These are phyloP conservation scores for Centella asiatica DNA, from an alignment of 129 eudicot genomes.

Conservation along the genomic window DNA sequence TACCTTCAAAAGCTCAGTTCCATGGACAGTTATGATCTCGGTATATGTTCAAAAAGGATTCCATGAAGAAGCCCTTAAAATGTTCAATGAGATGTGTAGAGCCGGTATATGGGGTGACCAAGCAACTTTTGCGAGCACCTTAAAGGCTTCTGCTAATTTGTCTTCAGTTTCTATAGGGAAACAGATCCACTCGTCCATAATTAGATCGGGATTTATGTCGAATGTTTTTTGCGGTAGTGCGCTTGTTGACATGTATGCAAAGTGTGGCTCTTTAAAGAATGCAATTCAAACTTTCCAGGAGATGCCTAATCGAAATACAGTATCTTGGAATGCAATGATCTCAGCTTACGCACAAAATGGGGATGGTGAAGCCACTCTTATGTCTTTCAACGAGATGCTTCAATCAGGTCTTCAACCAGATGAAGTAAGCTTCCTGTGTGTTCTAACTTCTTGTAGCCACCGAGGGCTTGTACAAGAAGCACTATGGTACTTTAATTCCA, in stretches of 20 bases:
- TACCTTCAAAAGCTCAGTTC: slow-evolving; percentile 38
- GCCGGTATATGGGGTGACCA: slow-evolving; percentile 45
- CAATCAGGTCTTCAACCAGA: slow-evolving; percentile 56
- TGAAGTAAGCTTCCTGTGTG: slow-evolving; percentile 55
- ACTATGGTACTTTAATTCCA: slow-evolving; percentile 35
- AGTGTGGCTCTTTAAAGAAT: slow-evolving; percentile 65
- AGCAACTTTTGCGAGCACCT: slow-evolving; percentile 70
- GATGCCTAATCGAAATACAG: slow-evolving; percentile 63
- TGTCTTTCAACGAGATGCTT: slow-evolving; percentile 48
- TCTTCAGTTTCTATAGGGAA: slow-evolving; percentile 67
- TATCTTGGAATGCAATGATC: slow-evolving; percentile 76
- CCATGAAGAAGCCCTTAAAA: slow-evolving; percentile 53
- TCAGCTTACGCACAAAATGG: slow-evolving; percentile 80
- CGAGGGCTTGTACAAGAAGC: slow-evolving; percentile 73
- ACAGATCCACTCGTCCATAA: slow-evolving; percentile 55
- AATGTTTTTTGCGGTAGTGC: slow-evolving; percentile 75
- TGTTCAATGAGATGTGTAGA: slow-evolving; percentile 60
- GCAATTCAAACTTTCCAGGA: slow-evolving; percentile 46
- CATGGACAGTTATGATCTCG: slow-evolving; percentile 84
- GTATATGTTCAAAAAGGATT: slow-evolving; percentile 55
- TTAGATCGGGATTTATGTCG: slow-evolving; percentile 49
- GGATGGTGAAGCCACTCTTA: slow-evolving; percentile 62
- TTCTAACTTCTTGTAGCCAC: slow-evolving; percentile 71
- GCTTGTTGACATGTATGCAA: slow-evolving; percentile 74
- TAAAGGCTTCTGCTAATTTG: slow-evolving; percentile 61